Evolutionary conservation across 2,329 filamentous ascomycete genomes (phyloP).

Genomic region (Aspergillus sp.): DNA sequence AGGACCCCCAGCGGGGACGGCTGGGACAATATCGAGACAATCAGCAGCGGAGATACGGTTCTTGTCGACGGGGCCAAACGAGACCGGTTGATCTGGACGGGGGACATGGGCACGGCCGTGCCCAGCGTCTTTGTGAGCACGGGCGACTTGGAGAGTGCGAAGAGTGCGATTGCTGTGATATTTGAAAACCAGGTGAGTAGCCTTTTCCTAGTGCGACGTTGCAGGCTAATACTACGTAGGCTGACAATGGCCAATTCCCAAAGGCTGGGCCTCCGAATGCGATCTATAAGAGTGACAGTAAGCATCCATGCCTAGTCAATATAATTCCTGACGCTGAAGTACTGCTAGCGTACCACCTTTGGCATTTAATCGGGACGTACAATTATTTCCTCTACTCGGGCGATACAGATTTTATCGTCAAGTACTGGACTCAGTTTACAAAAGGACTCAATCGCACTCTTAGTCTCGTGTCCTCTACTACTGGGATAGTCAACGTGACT

Average conservation of each 20-base stretch:
- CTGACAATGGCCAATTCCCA: neutral
- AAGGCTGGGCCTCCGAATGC: neutral
- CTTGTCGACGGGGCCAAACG: neutral
- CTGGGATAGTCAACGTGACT: no score
- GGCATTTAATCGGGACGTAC: neutral
- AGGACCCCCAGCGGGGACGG: neutral
- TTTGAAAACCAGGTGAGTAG: neutral
- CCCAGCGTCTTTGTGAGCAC: constrained; percentile 6
- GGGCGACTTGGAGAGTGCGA: constrained; percentile 18
- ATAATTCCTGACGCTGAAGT: no score
- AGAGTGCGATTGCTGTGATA: neutral
- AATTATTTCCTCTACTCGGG: neutral
- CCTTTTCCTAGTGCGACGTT: neutral
- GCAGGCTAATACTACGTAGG: neutral
- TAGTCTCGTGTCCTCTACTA: neutral
- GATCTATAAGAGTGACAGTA: neutral
- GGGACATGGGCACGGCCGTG: neutral
- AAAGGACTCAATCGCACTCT: neutral
- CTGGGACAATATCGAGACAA: neutral
- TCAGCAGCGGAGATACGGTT: neutral
- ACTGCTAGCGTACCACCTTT: neutral
- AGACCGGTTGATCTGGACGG: neutral
- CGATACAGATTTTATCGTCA: neutral
- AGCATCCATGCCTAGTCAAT: no score
- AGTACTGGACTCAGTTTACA: neutral